Evolutionary conservation across 306 rosid species (phyloP).

Genomic region (Lotus japonicus): DNA sequence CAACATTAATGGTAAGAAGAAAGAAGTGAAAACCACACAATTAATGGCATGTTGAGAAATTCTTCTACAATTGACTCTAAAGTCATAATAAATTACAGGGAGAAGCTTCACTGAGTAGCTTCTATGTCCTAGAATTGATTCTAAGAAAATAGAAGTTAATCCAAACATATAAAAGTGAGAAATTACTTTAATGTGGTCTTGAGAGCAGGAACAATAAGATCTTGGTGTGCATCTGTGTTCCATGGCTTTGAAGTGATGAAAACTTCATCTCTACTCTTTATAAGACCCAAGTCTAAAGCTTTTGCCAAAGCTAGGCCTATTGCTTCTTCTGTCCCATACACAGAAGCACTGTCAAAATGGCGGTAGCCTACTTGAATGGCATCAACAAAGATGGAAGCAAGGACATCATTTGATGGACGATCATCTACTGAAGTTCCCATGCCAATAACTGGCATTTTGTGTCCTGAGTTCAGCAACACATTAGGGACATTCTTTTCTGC

Average conservation of each 20-base stretch:
- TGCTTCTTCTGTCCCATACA: constrained; percentile 40
- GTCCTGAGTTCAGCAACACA: constrained; percentile 30
- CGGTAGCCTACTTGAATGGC: constrained; percentile 36
- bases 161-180: neutral
- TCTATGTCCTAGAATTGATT: too few species aligned
- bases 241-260: constrained; percentile 63
- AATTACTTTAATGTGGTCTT: constrained; percentile 36
- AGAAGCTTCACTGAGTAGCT: too few species aligned
- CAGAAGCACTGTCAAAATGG: constrained; percentile 38
- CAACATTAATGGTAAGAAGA: neutral
- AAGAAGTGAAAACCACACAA: too few species aligned
- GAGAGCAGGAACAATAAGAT: constrained; percentile 50
- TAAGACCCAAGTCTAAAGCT: constrained; percentile 35
- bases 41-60: too few species aligned
- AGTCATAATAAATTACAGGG: too few species aligned
- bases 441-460: constrained; percentile 42
- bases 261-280: constrained; percentile 42
- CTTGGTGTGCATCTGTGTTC: constrained; percentile 33
- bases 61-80: too few species aligned
- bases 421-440: constrained; percentile 32
- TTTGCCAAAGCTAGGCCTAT: constrained; percentile 30
- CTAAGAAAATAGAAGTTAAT: neutral
- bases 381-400: constrained; percentile 33
- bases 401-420: constrained; percentile 35
- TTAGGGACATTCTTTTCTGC: constrained; percentile 26